Conservation (phyloP, 352 stramenopile genomes). For the Phytophthora lateralis region DNA sequence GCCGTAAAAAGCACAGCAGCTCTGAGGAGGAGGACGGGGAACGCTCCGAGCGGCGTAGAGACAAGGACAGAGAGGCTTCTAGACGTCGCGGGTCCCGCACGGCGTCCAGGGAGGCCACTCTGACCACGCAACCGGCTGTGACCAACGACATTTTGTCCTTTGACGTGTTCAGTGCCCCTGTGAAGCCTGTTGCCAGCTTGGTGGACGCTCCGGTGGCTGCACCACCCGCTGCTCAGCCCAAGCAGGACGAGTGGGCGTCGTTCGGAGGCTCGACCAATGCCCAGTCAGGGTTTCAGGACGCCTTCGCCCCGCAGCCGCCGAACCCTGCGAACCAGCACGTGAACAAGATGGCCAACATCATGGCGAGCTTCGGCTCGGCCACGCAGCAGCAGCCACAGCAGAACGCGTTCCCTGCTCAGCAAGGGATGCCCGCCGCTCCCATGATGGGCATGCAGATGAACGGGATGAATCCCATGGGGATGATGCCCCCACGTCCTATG, state of each 20-base stretch:
- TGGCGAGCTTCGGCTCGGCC: constrained; percentile 75
- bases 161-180: constrained; percentile 60
- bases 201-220: constrained; percentile 25
- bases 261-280: constrained; percentile 62
- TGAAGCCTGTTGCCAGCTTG: constrained; percentile 22
- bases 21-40: constrained; percentile 53
- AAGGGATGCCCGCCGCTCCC: constrained; percentile 46
- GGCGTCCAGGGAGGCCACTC: constrained; percentile 41
- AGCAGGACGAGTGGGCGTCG: constrained; percentile 78
- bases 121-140: constrained; percentile 21
- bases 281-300: constrained; percentile 45
- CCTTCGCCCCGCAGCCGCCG: constrained; percentile 44
- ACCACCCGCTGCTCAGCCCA: constrained; percentile 6
- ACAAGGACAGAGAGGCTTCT: constrained; percentile 20
- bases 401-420: constrained; percentile 48
- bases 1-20: constrained; percentile 47
- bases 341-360: constrained; percentile 88
- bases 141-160: constrained; percentile 77
- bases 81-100: constrained; percentile 42
- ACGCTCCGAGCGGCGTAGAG: constrained; percentile 23
- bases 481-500: constrained; percentile 29
- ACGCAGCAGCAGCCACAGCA: constrained; percentile 25
- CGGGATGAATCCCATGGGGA: constrained; percentile 35
- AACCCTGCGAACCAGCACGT: constrained; percentile 56
- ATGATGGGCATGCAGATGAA: constrained; percentile 62